Evolutionary conservation across 176 grass and related monocot species (phyloP), one percentile per base, ranked within the genome.

Genomic region (Thinopyrum elongatum): DNA sequence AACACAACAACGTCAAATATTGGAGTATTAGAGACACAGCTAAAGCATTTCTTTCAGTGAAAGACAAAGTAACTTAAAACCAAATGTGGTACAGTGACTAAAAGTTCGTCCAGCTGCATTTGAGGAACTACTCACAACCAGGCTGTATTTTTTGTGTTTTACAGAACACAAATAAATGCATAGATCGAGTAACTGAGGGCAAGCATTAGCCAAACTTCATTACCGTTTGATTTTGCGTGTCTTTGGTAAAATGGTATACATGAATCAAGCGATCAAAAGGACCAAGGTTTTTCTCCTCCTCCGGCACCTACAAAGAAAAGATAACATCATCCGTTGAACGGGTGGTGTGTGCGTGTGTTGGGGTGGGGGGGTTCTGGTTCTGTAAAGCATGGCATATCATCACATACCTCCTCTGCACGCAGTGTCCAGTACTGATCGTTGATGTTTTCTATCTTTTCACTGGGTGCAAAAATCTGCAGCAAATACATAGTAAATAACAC

Each of bases 401-500:
- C 17, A 80, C 29, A 69, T 89, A 92, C 97, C 97, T 98, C 97
- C 80, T 98, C 97, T 25, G 94, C 97, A 91, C 97, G 97, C 35
- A 98, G 51, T 67, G 94, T 96, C 97, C 97, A 98, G 80, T 98
- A 98, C 80, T 98, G 97, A 59, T 98, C 97, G 65, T 98, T 98
- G 82, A 98, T 98, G 58, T 92, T 98, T 84, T 98, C 97, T 84
- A 98, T 98, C 79, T 95, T 96, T 78, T 98, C 97, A 88, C 57
- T 92, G 10, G 88, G 90, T 65, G 88, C 83, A 68, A 94, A 99
- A 77, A 94, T 89, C 97, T 99, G 88, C 66, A 96, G 72, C 31
- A 81, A 94, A 83, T 72, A 76, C 38, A 85, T 62, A 51, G 77
- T 86, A 76, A 80, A 64, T 34, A 74, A 76, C 19, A 76, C 65